Conservation (phyloP, 768 basidiomycete species). For the Russula foetens region DNA sequence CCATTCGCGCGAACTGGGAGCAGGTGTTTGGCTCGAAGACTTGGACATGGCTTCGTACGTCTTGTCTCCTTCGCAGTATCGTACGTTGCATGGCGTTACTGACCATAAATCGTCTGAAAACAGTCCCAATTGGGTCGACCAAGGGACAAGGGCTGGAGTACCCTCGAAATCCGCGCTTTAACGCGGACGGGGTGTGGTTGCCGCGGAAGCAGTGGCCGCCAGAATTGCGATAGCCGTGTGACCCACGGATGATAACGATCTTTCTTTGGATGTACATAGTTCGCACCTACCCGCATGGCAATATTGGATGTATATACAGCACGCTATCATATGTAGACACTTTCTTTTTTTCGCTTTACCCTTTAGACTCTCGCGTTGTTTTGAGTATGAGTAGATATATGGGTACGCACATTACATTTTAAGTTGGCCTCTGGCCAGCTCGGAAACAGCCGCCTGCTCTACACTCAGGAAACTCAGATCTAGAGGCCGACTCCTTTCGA, state of each 20-base stretch:
- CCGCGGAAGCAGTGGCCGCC: slow-evolving; percentile 64
- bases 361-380: no score
- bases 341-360: background rate
- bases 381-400: no score
- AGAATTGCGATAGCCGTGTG: slow-evolving; percentile 41
- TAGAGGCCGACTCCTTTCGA: no score
- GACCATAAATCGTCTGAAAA: background rate
- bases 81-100: background rate
- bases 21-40: slow-evolving; percentile 68
- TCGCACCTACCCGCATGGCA: background rate
- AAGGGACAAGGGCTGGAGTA: slow-evolving; percentile 54
- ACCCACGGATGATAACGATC: background rate
- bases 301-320: background rate
- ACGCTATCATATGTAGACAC: background rate
- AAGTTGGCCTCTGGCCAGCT: no score
- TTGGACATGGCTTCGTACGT: slow-evolving; percentile 78
- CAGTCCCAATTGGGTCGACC: slow-evolving; percentile 45
- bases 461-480: no score
- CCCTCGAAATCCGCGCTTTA: slow-evolving; percentile 67
- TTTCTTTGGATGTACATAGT: background rate
- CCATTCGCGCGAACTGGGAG: slow-evolving; percentile 55
- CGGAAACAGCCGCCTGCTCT: no score
- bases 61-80: background rate
- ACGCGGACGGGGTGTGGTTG: slow-evolving; percentile 56
- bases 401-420: no score